Evolutionary conservation across 192 early-diverging fungal species (phyloP), one percentile per base, ranked within the genome.

Genomic region (Linnemannia exigua): DNA sequence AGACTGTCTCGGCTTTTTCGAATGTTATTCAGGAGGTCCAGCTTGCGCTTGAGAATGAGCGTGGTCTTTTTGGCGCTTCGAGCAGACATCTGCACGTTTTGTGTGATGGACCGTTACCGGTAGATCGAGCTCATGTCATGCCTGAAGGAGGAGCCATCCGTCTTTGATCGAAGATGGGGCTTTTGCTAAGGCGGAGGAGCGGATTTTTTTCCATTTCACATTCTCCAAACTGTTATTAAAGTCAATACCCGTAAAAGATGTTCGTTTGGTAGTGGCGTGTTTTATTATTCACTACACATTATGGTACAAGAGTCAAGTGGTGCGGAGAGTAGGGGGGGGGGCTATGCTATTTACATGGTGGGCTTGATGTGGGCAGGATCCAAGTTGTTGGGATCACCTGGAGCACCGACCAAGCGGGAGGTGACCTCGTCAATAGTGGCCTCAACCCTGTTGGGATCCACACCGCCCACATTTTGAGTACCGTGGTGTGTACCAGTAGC

Each of bases 1-100:
- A 85, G 61, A 76, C 72, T n/a, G 28, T 74, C 51, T 75, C 83
- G 5, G 77, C 50, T 1, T 75, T 75, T n/a, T 36, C 36, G 22
- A 85, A 85, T 58, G 71, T 61, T 2, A 74, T 83, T 33, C 71
- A 77, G 25, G 81, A 82, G 35, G 75, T 82, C 15, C 61, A 68
- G 16, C 37, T 70, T 50, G 36, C 61, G 9, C 20, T 69, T 20
- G 76, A 50, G 67, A 22, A 78, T 22, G 20, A 22, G 11, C 70
- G 70, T 28, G 38, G 25, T 1, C 6, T 2, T 6, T 3, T 1
- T 63, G 28, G 2, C 8, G n/a, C n/a, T n/a, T 67, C 3, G 25
- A 0, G 28, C 6, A 28, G 9, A 11, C n/a, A 7, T 63, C 6
- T 31, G 25, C 12, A 7, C 58, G 1, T 63, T 25, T 63, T 63